A percentile compares a stretch with the other conserved stretches of the same genome.
phyloP scores from a whole-genome alignment of 1,284 basidiomycete genomes.

The Pseudozyma pruni region DNA sequence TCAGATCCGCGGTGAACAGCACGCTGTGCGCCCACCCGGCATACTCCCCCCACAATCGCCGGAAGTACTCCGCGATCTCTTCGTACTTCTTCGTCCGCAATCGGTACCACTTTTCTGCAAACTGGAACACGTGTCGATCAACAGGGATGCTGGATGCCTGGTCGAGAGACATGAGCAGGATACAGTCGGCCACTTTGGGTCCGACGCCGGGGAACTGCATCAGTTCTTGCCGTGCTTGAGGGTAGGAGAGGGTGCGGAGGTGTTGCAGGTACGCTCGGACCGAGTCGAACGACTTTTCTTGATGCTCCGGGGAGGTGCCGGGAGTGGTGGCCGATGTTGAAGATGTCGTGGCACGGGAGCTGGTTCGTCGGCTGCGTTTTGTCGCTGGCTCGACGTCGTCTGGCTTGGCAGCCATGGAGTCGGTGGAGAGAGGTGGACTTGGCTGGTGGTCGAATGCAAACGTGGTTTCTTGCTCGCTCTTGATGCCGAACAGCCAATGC shows the following conservation, averaged over 20 bases:
- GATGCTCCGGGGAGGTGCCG: not conserved
- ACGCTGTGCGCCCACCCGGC: conserved; percentile 67
- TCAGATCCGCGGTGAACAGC: conserved; percentile 63
- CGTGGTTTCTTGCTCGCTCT: conserved; percentile 13
- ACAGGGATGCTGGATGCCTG: conserved; percentile 71
- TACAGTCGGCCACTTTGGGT: conserved; percentile 79
- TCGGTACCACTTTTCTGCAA: conserved; percentile 64
- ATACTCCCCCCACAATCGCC: conserved; percentile 64
- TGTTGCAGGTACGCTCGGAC: conserved; percentile 73
- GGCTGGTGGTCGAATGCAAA: not conserved
- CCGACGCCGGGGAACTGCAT: conserved; percentile 87
- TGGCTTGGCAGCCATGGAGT: not conserved
- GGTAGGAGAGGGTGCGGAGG: conserved; percentile 73
- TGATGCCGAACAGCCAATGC: conserved; percentile 30
- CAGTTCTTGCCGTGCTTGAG: conserved; percentile 78
- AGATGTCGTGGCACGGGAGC: conserved; percentile 2
- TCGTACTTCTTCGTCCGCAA: conserved; percentile 63
- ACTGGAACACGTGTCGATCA: conserved; percentile 66
- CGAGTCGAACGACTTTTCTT: conserved; percentile 67
- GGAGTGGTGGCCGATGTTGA: not conserved
- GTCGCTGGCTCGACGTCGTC: not conserved
- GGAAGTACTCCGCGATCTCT: conserved; percentile 58
- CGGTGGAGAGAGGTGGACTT: not conserved
- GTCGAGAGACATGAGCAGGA: conserved; percentile 92
- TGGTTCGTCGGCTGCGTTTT: conserved; percentile 19